These are phyloP conservation scores for Kwoniella botswanensis DNA, from an alignment of 768 basidiomycete genomes.

Conservation along the genomic window DNA sequence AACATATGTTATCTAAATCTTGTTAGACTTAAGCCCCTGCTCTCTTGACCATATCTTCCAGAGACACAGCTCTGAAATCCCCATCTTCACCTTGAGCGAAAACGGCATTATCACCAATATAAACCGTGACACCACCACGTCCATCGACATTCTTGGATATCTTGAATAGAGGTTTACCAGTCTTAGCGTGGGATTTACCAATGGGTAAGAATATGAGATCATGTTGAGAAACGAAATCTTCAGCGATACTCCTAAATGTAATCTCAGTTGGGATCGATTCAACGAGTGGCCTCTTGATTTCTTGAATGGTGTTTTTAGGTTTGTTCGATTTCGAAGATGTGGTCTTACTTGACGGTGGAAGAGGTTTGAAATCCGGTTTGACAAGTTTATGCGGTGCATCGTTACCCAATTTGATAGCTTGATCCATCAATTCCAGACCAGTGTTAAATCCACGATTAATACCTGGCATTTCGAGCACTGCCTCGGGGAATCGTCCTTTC, in stretches of 20 bases:
- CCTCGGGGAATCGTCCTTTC: constrained; percentile 77
- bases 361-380: constrained; percentile 67
- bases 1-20: neutral
- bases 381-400: constrained; percentile 65
- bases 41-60: constrained; percentile 82
- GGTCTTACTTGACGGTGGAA: constrained; percentile 47
- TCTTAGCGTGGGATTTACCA: constrained; percentile 79
- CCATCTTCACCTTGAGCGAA: constrained; percentile 71
- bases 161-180: constrained; percentile 86
- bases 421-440: constrained; percentile 91
- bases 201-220: constrained; percentile 89
- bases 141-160: constrained; percentile 80
- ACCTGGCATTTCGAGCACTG: constrained; percentile 69
- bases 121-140: constrained; percentile 83
- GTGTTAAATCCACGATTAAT: constrained; percentile 80
- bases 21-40: constrained; percentile 23
- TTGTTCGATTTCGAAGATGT: constrained; percentile 56
- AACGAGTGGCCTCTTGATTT: constrained; percentile 8
- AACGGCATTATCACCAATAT: constrained; percentile 90
- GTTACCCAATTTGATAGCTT: constrained; percentile 83
- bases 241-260: constrained; percentile 90
- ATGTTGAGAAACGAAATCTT: constrained; percentile 81
- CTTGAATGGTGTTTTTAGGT: neutral
- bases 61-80: constrained; percentile 71
- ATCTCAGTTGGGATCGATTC: constrained; percentile 65